Percentiles rank a stretch among this genome's conserved stretches.
Conservation (phyloP, 768 basidiomycete genomes). For the Termitomyces sp. region DNA sequence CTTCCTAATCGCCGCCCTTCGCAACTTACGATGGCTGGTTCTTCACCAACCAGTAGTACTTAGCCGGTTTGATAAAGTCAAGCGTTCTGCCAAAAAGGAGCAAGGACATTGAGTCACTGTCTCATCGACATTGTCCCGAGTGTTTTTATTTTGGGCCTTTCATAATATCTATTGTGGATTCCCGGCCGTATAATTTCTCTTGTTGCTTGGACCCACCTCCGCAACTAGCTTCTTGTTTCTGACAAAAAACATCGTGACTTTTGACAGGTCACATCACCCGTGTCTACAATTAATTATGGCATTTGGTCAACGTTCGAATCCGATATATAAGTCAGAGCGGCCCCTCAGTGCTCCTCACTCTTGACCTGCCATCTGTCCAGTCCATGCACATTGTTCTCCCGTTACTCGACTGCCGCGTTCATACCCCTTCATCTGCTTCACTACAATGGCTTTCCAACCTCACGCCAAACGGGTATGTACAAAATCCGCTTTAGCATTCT, state of each 20-base stretch:
- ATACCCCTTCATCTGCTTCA: neutral
- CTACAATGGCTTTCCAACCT: neutral
- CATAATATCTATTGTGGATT: conserved; percentile 4
- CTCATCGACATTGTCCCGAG: neutral
- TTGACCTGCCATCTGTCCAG: neutral
- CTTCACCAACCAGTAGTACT: conserved; percentile 16
- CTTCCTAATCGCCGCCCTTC: conserved; percentile 33
- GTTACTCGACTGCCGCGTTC: neutral
- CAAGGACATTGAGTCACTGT: conserved; percentile 7
- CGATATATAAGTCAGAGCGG: conserved; percentile 5
- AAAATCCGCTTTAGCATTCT: neutral
- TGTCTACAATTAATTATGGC: conserved; percentile 5
- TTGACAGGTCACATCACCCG: conserved; percentile 12
- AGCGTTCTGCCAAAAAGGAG: conserved; percentile 35
- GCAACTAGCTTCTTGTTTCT: neutral
- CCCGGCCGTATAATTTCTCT: neutral
- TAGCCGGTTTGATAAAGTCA: conserved; percentile 33
- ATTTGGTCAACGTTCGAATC: neutral
- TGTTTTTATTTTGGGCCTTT: conserved; percentile 1
- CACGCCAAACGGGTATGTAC: conserved; percentile 4
- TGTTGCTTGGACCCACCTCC: neutral
- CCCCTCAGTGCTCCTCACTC: neutral
- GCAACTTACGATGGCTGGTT: conserved; percentile 21
- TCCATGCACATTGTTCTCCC: neutral
- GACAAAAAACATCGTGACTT: conserved; percentile 6